Evolutionary conservation across 192 early-diverging fungal genomes (phyloP), one percentile per base, ranked within the genome.

Genomic region (Gryganskiella cystojenkinii): DNA sequence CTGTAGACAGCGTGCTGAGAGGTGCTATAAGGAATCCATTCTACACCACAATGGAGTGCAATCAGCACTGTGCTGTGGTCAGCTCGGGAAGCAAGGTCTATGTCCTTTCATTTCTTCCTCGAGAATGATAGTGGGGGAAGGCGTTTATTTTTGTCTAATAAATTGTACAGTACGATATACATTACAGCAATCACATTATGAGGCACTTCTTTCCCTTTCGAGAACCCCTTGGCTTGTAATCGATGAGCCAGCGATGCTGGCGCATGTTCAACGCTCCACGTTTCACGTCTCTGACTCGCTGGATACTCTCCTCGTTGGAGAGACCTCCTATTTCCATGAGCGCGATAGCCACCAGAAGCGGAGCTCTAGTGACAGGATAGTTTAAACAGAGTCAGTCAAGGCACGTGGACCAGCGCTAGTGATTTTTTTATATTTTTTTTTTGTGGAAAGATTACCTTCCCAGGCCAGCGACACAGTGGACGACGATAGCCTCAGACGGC

Each of bases 271-370:
- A 85, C 10, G 92, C 93, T 2, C 93, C 93, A 22, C 93, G 86
- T n/a, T 92, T 70, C 20, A 84, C 67, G 64, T 88, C 82, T 44
- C 94, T 83, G 25, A 95, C 88, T 80, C 83, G 93, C 24, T 82
- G 82, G 35, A 95, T 90, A 45, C 91, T 86, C 64, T 95, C 93
- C 35, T 95, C 80, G 25, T 91, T 85, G 4, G 84, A 70, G 89
- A 95, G 90, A 19, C 94, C 94, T 54, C 94, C 94, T 54, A 88
- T 85, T 65, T 95, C 94, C 51, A 95, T 91, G 43, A 95, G 75
- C 9, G 93, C 91, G 71, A 95, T 90, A 1, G 92, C 92, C 14
- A 95, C 91, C 35, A 92, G 56, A 7, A 92, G 82, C 15, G 88
- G 88, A 5, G 86, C 86, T 47, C 86, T 88, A 57, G n/a, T n/a